Evolutionary conservation across 768 basidiomycete species (phyloP), one percentile per base, ranked within the genome.

Genomic region (Antrodiella citrinella): DNA sequence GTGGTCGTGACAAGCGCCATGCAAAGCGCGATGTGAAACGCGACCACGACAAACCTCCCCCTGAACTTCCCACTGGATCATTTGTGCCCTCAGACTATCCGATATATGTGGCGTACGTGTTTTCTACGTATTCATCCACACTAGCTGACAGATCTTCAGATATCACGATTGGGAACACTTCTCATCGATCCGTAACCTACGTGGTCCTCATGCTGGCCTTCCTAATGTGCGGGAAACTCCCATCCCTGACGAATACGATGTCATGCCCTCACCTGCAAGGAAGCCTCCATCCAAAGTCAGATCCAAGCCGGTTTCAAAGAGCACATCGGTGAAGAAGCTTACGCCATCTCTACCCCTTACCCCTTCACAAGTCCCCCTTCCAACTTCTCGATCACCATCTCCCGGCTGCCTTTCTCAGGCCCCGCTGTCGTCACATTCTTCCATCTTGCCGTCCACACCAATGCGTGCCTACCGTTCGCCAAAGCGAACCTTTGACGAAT

Each of bases 81-180:
- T 30, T 47, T 1, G 26, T 40, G 39, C 66, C 41, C 5, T 43
- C 41, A 43, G 21, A 43, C 18, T 35, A 72, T 41, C 77, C 86
- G 2, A 72, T 92, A 15, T 92, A 91, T 68, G 87, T 92, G 51
- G 91, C 91, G 86, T 91, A 67, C 65, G 88, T 84, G 20, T 47
- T n/a, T 35, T 49, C 54, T 48, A n/a, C 26, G 11, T 47, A 49
- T 44, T 50, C 19, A 42, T 46, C 48, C 45, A 44, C 38, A 40
- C 35, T 47, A 4, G 22, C 47, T 58, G 49, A 56, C 61, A 45
- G 50, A 51, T 22, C 39, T 21, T 44, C 59, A 89, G 88, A 24
- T 94, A 91, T 63, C 86, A 93, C 60, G 89, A 92, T 64, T 93
- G 89, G 88, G 91, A 95, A 61, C 92, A 95, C 63, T 95, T 93